These are phyloP conservation scores for Fagopyrum tataricum DNA, from an alignment of 148 eudicot species.

Conservation along the genomic window DNA sequence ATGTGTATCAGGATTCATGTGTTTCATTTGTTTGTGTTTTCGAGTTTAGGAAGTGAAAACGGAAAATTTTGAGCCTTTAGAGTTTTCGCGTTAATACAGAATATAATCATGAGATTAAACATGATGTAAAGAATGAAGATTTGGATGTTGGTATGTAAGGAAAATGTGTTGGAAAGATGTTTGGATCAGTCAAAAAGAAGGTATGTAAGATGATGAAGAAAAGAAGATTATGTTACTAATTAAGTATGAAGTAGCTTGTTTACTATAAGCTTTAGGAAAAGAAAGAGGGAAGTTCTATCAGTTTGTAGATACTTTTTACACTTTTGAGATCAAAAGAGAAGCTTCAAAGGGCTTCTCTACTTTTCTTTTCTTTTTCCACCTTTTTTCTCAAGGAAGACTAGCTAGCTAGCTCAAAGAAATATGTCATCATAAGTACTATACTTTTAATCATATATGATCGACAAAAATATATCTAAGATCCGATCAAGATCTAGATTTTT, in stretches of 20 bases:
- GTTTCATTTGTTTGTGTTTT: too few species aligned
- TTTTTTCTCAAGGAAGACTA: slow-evolving; percentile 13
- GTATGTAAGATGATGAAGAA: neutral
- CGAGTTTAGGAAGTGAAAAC: too few species aligned
- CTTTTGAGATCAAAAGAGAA: slow-evolving; percentile 18
- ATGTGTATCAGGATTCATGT: too few species aligned
- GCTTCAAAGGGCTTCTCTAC: slow-evolving; percentile 12
- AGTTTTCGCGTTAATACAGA: too few species aligned
- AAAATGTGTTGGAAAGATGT: neutral
- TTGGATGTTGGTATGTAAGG: neutral
- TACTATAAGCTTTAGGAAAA: slow-evolving; percentile 8
- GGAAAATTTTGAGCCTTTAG: too few species aligned
- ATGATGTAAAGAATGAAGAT: slow-evolving; percentile 7
- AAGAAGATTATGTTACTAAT: neutral
- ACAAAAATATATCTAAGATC: too few species aligned
- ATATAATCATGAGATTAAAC: neutral
- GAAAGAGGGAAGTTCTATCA: slow-evolving; percentile 3
- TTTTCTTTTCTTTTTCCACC: neutral
- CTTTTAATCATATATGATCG: neutral
- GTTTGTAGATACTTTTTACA: neutral
- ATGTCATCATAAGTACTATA: neutral
- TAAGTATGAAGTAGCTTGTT: neutral
- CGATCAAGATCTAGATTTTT: neutral
- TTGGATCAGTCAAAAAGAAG: slow-evolving; percentile 13
- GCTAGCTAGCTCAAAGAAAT: neutral